A percentile compares a stretch with the other conserved stretches of the same genome.
phyloP scores from a whole-genome alignment of 192 early-diverging fungal genomes.

The Coemansia sp. region DNA sequence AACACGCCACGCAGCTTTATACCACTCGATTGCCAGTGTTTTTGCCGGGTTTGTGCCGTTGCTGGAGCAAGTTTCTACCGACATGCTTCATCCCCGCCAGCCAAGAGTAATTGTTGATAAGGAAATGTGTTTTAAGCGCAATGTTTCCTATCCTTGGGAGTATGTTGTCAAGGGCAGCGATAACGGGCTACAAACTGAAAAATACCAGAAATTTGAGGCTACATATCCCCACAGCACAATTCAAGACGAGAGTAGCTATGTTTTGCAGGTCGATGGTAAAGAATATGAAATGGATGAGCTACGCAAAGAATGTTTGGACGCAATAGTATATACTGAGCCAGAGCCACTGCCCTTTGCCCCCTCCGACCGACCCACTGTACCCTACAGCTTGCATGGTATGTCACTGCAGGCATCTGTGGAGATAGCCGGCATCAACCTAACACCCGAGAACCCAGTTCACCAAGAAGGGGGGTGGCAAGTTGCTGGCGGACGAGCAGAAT shows the following conservation, averaged over 20 bases:
- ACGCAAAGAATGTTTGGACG: no score
- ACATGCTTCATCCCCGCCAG: neutral
- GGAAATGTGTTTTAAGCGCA: conserved; percentile 1
- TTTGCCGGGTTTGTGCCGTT: conserved; percentile 53
- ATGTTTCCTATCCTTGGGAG: neutral
- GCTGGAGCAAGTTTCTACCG: conserved; percentile 49
- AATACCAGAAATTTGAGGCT: no score
- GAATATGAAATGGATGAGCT: no score
- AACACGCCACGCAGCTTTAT: conserved; percentile 27
- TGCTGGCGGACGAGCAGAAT: conserved; percentile 64
- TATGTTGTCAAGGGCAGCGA: no score
- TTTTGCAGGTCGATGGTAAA: no score
- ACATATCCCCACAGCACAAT: no score
- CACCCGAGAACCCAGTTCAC: conserved; percentile 58
- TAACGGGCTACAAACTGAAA: no score
- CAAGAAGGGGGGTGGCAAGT: conserved; percentile 63
- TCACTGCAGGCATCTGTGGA: conserved; percentile 62
- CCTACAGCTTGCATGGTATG: conserved; percentile 24
- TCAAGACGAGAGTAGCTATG: no score
- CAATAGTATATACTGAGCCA: no score
- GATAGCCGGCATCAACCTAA: conserved; percentile 60
- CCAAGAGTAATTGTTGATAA: neutral
- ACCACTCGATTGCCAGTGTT: conserved; percentile 33
- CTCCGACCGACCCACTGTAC: conserved; percentile 12
- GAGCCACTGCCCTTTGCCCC: conserved; percentile 29